Evolutionary conservation across 2,329 filamentous ascomycete genomes (phyloP), one percentile per base, ranked within the genome.

Genomic region (Fusarium vanettenii): DNA sequence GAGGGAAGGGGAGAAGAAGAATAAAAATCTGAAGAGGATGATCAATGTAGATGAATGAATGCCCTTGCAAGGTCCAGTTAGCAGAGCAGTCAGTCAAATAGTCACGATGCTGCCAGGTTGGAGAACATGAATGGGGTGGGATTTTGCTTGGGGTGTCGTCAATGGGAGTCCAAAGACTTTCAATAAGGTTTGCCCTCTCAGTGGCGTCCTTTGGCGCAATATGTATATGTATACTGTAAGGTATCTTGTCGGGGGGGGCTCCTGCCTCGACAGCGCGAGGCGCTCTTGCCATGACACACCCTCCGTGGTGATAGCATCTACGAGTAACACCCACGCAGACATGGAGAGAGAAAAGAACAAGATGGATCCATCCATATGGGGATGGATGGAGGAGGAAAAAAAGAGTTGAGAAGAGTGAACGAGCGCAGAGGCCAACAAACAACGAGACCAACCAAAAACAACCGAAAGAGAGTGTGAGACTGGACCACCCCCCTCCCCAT

Each of bases 141-240:
- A 35, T 57, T 57, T 57, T 37, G 10, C 60, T 76, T 68, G 71
- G 75, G 66, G 65, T 76, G 67, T 78, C 59, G 70, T 79, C 75
- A 67, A 79, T 75, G 65, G 67, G 68, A 73, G 68, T 61, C 72
- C 69, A 72, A 62, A 69, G 62, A 66, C 64, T 72, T 68, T 75
- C 74, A 77, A 79, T 79, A 79, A 79, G 76, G 77, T 79, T 79
- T 78, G 68, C 65, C 70, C 37, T 71, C 64, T 74, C 75, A 67
- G 50, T 70, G 72, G 72, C 73, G 71, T 71, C 60, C 69, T 79
- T 69, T 76, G 76, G 75, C 69, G 74, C 67, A 67, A 71, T 78
- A 75, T 78, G 75, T 78, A 78, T 75, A 76, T 78, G 62, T 72
- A 74, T 72, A 31, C 9, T 31, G 9, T 31, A 31, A 31, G 29